Conservation (phyloP, 306 rosid species). For the Fragaria vesca region DNA sequence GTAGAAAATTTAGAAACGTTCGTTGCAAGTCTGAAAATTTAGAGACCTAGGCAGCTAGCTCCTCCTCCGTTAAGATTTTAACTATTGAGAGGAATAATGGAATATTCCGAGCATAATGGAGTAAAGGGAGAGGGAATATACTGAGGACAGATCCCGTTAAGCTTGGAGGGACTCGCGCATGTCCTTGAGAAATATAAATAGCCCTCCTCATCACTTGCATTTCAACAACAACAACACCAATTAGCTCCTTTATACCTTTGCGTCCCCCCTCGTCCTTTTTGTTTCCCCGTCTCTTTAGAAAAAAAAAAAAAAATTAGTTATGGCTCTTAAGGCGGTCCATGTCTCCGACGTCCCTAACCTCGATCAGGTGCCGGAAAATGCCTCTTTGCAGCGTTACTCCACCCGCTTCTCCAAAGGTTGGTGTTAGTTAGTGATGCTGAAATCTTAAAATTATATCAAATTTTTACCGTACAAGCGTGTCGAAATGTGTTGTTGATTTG, state of each 20-base stretch:
- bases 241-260: not conserved
- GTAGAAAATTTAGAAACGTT: not conserved
- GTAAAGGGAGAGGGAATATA: not conserved
- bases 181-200: constrained; percentile 11
- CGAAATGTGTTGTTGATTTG: not conserved
- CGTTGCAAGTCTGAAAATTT: not conserved
- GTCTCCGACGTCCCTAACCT: constrained; percentile 58
- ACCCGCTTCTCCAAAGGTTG: constrained; percentile 38
- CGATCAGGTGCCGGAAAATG: constrained; percentile 46
- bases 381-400: constrained; percentile 32
- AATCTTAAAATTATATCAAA: not conserved
- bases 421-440: not conserved
- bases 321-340: constrained; percentile 58
- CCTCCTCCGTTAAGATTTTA: not conserved
- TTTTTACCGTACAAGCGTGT: not conserved
- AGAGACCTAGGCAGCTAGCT: not conserved
- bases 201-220: not conserved
- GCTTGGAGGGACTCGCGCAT: constrained; percentile 1
- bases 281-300: not conserved
- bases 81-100: not conserved
- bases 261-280: not conserved
- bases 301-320: not conserved
- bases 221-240: not conserved
- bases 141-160: constrained; percentile 6
- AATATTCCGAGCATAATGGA: constrained; percentile 18